Percentiles rank a stretch among this genome's conserved stretches.
Evolutionary conservation across 106 monocot genomes (phyloP).

Genomic region (Allium fistulosum): DNA sequence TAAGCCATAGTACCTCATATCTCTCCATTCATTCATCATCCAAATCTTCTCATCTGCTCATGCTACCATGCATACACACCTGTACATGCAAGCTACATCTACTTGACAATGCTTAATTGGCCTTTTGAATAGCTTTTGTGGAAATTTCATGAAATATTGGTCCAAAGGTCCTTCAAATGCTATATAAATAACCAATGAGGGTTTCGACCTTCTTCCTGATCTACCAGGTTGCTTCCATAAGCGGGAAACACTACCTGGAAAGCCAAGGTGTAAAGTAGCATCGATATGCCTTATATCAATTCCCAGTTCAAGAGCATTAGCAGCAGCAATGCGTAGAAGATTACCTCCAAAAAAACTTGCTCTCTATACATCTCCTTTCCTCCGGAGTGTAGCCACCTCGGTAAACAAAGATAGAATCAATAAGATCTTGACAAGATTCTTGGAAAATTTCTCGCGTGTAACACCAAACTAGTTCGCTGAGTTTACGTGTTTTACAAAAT

Average conservation of each 20-base stretch:
- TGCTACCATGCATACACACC: too few species aligned
- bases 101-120: conserved; percentile 75
- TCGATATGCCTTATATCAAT: conserved; percentile 93
- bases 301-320: conserved; percentile 94
- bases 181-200: conserved; percentile 79
- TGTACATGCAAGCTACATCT: conserved; percentile 13
- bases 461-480: conserved; percentile 74
- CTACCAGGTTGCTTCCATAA: conserved; percentile 99
- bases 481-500: conserved; percentile 92
- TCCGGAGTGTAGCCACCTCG: conserved; percentile 83
- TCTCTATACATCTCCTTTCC: conserved; percentile 87
- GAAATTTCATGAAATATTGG: conserved; percentile 96
- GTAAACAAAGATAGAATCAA: conserved; percentile 66
- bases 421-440: conserved; percentile 41
- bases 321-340: conserved; percentile 78
- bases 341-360: conserved; percentile 65
- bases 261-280: conserved; percentile 97
- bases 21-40: too few species aligned
- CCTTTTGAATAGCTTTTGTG: conserved; percentile 58
- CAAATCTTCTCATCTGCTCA: too few species aligned
- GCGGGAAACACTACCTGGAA: conserved; percentile 90
- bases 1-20: too few species aligned
- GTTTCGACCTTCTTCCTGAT: conserved; percentile 72
- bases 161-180: conserved; percentile 97
- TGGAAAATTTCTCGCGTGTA: conserved; percentile 91